Percentiles rank a stretch among this genome's conserved stretches.
phyloP scores from a whole-genome alignment of 805 yeast genomes.

The Candida anglica region DNA sequence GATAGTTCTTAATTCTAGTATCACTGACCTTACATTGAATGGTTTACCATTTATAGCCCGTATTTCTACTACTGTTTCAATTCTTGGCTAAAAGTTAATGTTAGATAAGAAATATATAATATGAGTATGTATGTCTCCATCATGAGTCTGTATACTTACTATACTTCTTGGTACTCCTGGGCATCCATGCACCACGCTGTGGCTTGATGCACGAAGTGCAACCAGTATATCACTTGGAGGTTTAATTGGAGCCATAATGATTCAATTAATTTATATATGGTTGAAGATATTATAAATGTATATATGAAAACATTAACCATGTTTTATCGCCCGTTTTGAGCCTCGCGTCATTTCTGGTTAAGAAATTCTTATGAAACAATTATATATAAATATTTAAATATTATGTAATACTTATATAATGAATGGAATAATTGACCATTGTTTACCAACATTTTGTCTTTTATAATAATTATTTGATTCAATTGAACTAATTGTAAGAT shows the following conservation, averaged over 20 bases:
- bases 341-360: too few species aligned
- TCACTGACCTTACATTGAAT: conserved; percentile 45
- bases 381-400: too few species aligned
- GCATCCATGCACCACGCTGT: conserved; percentile 57
- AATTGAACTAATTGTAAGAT: conserved; percentile 52
- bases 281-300: too few species aligned
- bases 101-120: not conserved
- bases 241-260: too few species aligned
- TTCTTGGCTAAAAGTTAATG: conserved; percentile 40
- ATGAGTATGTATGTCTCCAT: too few species aligned
- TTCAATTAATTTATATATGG: too few species aligned
- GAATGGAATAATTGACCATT: conserved; percentile 35
- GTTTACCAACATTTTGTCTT: conserved; percentile 18
- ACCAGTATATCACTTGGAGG: too few species aligned
- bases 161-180: conserved; percentile 62
- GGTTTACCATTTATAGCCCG: conserved; percentile 48
- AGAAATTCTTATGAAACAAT: too few species aligned
- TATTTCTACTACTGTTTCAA: conserved; percentile 53
- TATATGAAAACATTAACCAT: too few species aligned
- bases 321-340: too few species aligned
- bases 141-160: too few species aligned
- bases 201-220: conserved; percentile 46
- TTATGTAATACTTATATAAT: not conserved
- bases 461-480: conserved; percentile 50
- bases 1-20: conserved; percentile 44